Conservation (phyloP, 2,329 filamentous ascomycete genomes). For the Paecilomyces sp. region DNA sequence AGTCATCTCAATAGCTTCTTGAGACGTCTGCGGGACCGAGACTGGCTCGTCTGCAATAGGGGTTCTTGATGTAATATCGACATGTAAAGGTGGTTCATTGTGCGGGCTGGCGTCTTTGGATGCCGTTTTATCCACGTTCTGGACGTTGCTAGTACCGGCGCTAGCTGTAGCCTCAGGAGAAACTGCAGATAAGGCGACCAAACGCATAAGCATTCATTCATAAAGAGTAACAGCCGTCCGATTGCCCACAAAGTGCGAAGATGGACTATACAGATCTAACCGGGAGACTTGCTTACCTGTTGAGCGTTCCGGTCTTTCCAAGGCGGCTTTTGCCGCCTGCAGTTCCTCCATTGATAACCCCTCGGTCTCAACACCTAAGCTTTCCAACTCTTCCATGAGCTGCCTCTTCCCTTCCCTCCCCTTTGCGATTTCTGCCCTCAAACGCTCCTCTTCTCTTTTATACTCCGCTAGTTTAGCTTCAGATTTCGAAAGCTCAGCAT, state of each 20-base stretch:
- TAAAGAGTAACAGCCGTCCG: neutral
- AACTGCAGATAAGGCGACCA: neutral
- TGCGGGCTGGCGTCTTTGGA: neutral
- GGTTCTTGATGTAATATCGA: neutral
- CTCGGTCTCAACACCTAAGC: slow-evolving; percentile 41
- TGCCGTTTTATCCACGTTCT: neutral
- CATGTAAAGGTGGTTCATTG: neutral
- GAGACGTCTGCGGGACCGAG: slow-evolving; percentile 5
- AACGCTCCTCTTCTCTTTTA: slow-evolving; percentile 28
- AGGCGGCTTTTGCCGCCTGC: slow-evolving; percentile 24
- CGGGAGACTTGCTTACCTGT: slow-evolving; percentile 6
- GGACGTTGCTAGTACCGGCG: neutral
- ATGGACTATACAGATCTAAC: neutral
- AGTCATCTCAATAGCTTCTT: slow-evolving; percentile 7
- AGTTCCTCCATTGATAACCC: slow-evolving; percentile 40
- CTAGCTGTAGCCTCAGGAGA: neutral
- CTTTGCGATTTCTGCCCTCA: slow-evolving; percentile 41
- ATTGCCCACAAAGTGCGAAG: neutral
- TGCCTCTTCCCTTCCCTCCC: slow-evolving; percentile 34
- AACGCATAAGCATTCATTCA: slow-evolving; percentile 1
- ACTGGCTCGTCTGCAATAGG: neutral
- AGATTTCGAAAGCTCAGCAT: slow-evolving; percentile 37
- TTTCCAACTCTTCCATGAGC: slow-evolving; percentile 43
- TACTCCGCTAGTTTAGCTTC: slow-evolving; percentile 24
- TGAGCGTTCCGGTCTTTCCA: slow-evolving; percentile 11